Evolutionary conservation across 345 rosid species (phyloP).

Genomic region (Isatis tinctoria): DNA sequence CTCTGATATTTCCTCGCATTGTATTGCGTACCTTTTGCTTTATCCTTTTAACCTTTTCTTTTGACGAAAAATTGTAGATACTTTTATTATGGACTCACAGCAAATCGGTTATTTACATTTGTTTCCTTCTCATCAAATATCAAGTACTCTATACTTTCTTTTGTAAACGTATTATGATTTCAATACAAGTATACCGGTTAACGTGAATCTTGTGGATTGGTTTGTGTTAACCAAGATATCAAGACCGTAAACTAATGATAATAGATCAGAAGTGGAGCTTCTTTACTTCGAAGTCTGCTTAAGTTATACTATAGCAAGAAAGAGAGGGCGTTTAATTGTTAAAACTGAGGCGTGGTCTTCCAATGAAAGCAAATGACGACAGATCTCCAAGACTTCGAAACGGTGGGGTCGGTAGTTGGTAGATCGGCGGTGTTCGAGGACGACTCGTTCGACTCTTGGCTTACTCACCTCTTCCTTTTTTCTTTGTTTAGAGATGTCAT

Average conservation of each 20-base stretch:
- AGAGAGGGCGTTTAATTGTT: background rate
- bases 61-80: background rate
- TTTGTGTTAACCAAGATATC: background rate
- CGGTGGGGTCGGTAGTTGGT: too few relatives aligned
- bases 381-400: too few relatives aligned
- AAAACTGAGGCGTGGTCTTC: too few relatives aligned
- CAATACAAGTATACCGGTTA: background rate
- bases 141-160: background rate
- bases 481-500: too few relatives aligned
- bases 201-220: background rate
- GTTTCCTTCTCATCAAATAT: background rate
- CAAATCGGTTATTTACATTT: background rate
- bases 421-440: too few relatives aligned
- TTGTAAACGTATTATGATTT: background rate
- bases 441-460: too few relatives aligned
- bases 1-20: conserved; percentile 2
- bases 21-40: background rate
- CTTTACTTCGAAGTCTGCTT: background rate
- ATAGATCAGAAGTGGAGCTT: background rate
- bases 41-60: background rate
- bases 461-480: too few relatives aligned
- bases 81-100: background rate
- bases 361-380: too few relatives aligned
- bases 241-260: background rate
- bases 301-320: background rate